Percentiles rank a stretch among this genome's conserved stretches.
These are phyloP conservation scores for Quercus parvula DNA, from an alignment of 306 rosid species.

Conservation along the genomic window DNA sequence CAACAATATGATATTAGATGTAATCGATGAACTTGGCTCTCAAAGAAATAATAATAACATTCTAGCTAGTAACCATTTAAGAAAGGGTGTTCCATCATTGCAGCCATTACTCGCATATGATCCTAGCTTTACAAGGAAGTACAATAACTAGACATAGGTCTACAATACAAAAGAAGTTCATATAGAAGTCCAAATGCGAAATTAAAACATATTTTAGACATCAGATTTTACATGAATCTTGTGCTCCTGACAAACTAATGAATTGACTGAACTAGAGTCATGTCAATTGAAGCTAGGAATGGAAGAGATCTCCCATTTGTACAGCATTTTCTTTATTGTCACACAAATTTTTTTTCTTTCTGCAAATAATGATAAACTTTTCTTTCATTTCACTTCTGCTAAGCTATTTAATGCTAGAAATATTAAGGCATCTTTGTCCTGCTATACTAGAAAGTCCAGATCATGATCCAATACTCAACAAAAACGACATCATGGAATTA, in stretches of 20 bases:
- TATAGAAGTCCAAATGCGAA: not conserved
- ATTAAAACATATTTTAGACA: not conserved
- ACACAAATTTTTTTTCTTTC: not conserved
- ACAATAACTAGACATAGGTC: not conserved
- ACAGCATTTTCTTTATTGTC: not conserved
- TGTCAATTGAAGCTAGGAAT: not conserved
- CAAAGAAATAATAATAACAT: not conserved
- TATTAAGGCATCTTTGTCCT: not conserved
- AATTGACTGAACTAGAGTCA: not conserved
- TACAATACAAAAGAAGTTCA: not conserved
- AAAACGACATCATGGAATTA: not conserved
- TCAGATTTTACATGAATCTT: not conserved
- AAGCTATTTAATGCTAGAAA: not conserved
- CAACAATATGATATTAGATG: not conserved
- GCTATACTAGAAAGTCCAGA: not conserved
- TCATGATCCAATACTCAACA: not conserved
- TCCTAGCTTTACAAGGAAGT: not conserved
- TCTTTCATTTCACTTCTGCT: not conserved
- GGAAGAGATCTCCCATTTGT: not conserved
- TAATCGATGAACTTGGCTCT: conserved; percentile 12
- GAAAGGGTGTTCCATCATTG: not conserved
- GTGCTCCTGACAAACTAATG: not conserved
- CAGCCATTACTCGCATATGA: not conserved
- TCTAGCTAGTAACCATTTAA: conserved; percentile 7
- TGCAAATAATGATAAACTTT: not conserved